These are phyloP conservation scores for Batkoa obscura DNA, from an alignment of 371 early-diverging fungal genomes.

Conservation along the genomic window DNA sequence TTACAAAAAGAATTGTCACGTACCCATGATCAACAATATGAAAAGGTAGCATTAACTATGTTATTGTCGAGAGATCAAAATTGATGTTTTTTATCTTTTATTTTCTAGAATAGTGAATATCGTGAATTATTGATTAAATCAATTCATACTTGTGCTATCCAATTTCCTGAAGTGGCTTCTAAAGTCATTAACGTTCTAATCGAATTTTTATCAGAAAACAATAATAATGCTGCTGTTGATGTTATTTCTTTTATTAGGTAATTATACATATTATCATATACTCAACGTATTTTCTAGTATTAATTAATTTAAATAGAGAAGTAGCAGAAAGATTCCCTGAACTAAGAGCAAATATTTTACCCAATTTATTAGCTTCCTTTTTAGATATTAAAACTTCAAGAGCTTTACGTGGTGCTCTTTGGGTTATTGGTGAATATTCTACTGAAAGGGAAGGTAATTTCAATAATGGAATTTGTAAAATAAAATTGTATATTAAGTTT, in stretches of 20 bases:
- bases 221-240: slow-evolving; percentile 82
- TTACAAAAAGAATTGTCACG: slow-evolving; percentile 83
- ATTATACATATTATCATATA: slow-evolving; percentile 7
- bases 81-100: neutral
- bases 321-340: slow-evolving; percentile 88
- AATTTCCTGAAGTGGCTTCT: slow-evolving; percentile 86
- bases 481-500: too few species aligned
- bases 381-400: slow-evolving; percentile 81
- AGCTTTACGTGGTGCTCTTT: slow-evolving; percentile 90
- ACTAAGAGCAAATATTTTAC: slow-evolving; percentile 58
- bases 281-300: too few species aligned
- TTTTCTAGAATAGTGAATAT: slow-evolving; percentile 60
- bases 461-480: too few species aligned
- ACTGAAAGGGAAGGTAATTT: slow-evolving; percentile 14
- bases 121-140: slow-evolving; percentile 84
- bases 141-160: slow-evolving; percentile 85
- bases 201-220: slow-evolving; percentile 80
- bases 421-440: slow-evolving; percentile 92
- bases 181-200: slow-evolving; percentile 84
- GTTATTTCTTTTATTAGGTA: slow-evolving; percentile 84
- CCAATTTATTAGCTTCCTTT: slow-evolving; percentile 60
- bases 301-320: slow-evolving; percentile 39
- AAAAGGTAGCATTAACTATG: too few species aligned
- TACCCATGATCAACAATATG: slow-evolving; percentile 74
- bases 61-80: too few species aligned